Evolutionary conservation across 108 stramenopile species (phyloP).

Genomic region (Aurantiochytrium sp.): DNA sequence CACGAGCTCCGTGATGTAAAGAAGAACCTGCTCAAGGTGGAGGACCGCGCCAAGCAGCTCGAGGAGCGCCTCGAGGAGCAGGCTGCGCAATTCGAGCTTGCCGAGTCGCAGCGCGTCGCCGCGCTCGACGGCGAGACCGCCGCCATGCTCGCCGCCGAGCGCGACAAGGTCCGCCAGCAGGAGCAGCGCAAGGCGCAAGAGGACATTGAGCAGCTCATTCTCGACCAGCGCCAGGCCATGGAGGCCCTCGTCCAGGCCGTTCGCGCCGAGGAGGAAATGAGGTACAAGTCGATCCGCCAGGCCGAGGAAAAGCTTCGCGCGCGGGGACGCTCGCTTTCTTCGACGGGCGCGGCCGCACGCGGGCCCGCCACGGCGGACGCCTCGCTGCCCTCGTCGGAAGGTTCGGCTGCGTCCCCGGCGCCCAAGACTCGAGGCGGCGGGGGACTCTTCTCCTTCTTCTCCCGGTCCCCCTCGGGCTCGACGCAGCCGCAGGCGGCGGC

Average conservation of each 20-base stretch:
- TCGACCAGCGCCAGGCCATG: slow-evolving; percentile 29
- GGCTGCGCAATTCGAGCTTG: not conserved
- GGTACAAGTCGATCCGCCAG: not conserved
- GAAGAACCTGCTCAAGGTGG: not conserved
- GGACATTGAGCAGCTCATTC: not conserved
- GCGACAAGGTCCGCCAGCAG: not conserved
- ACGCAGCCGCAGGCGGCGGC: too few species aligned
- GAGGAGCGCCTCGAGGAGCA: not conserved
- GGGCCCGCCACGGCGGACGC: not conserved
- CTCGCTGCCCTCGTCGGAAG: too few species aligned
- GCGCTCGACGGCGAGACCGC: slow-evolving; percentile 4
- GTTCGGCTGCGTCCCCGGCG: not conserved
- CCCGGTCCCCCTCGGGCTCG: not conserved
- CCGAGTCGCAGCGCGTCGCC: not conserved
- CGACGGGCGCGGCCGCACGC: not conserved
- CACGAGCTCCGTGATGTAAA: not conserved
- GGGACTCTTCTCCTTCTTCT: not conserved
- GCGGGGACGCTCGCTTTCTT: not conserved
- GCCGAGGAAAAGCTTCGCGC: not conserved
- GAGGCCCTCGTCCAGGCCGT: slow-evolving; percentile 11
- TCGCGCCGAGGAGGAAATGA: slow-evolving; percentile 19
- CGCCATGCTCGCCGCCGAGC: not conserved
- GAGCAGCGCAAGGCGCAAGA: not conserved
- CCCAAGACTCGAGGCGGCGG: not conserved
- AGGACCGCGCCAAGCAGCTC: not conserved